Base-by-base conservation (phyloP, 768 basidiomycete species). In the Pleurotus djamor region DNA sequence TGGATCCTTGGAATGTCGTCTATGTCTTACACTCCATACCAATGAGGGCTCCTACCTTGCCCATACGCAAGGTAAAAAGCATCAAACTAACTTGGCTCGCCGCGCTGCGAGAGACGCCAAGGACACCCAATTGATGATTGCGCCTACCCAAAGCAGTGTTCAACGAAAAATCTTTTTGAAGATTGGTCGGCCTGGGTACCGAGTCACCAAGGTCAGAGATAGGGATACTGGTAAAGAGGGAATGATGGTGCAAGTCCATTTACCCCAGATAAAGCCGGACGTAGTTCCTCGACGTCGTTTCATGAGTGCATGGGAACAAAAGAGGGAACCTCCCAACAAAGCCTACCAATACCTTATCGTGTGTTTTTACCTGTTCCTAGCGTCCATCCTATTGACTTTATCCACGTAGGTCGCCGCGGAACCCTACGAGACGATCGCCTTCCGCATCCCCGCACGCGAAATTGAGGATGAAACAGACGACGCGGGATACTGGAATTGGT, bases 31-130 rank as follows among this genome's bases (percentile, higher is more conserved):
- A 0, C 83, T 99, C 9, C 97, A 99, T 76, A 98, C 96, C n/a
- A 98, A 98, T 67, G 97, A 99, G 75, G 97, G 97, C 16, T 97
- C 96, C 12, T 98, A 98, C 72, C 89, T 99, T 50, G 97, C 97
- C 0, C 97, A 99, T 67, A 99, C 97, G 0, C 97, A 98, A 77
- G 97, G 97, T 17, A 99, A 98, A 79, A 99, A 98, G 71, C 97
- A 98, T 71, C 97, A 98, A 72, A 98, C 96, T 3, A 98, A 98
- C 71, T 86, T 99, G 54, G 97, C 97, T 12, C 86, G 97, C 43
- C 89, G 97, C 64, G 97, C 97, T 0, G 96, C 96, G n/a, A 87
- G 89, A 63, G 97, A 98, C 80, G 91, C 93, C 49, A 97, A 98
- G 70, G 97, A 98, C 69, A 87, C 90, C 0, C 88, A 92, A 69